Evolutionary conservation across 768 basidiomycete species (phyloP), one percentile per base, ranked within the genome.

Genomic region (Naganishia vishniacii): DNA sequence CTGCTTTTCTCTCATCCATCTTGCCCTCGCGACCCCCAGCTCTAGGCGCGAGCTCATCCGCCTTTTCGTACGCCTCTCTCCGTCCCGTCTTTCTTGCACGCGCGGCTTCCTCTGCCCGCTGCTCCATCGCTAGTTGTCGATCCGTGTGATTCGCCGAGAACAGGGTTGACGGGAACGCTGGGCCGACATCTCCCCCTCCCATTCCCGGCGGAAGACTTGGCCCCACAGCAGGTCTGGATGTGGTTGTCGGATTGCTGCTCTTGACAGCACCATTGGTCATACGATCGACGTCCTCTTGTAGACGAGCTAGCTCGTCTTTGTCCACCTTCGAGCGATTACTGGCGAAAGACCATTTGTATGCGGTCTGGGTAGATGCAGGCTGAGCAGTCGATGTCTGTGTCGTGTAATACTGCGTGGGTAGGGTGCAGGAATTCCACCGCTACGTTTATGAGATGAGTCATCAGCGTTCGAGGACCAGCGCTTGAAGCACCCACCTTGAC

Each of bases 311-410:
- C 0, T 85, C 83, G 0, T 81, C 81, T 13, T 75, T 76, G 37
- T 90, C 87, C 0, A 80, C 81, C n/a, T 80, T 80, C 20, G 83
- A 83, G 2, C 79, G 72, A 62, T 88, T 88, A 20, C 84, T 82
- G 2, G 86, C 85, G 72, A 93, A 92, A 0, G 84, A 84, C 91
- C 91, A 93, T 78, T 88, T 91, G 78, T 90, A 91, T 0, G 82
- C 84, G 4, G 91, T 93, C 64, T 88, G 85, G 48, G 83, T 80
- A 34, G 84, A 85, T 2, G 88, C 84, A 7, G 83, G 72, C 34
- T 83, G 79, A 2, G 80, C 77, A 2, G 82, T 80, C 12, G 83
- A 79, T 66, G 48, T 9, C 23, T 65, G 64, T 7, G 68, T 42
- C 42, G 45, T 46, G 53, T 74, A 76, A 51, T 70, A 74, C 34